phyloP scores from a whole-genome alignment of 305 asterid species.

The Solanum aculeatissimum region DNA sequence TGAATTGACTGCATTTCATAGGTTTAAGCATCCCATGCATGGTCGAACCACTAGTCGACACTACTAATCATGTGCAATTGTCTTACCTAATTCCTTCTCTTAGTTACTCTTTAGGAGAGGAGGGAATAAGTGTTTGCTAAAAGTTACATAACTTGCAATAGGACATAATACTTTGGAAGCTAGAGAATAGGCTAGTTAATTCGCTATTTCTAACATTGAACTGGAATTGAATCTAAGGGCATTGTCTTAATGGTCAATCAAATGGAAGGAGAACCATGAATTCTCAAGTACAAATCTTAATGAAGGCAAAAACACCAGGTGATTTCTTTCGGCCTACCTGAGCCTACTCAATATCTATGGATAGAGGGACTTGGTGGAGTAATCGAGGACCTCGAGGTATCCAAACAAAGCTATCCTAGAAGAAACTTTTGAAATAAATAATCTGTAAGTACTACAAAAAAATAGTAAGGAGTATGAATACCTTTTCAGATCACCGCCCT shows the following conservation, averaged over 20 bases:
- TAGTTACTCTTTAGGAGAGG: not conserved
- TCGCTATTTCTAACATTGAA: not conserved
- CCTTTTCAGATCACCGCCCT: not conserved
- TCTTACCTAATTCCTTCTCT: not conserved
- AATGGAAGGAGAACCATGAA: not conserved
- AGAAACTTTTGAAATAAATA: not conserved
- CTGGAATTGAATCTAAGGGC: not conserved
- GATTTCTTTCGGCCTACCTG: not conserved
- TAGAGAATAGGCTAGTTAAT: not conserved
- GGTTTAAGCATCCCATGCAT: not conserved
- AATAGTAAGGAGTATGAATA: not conserved
- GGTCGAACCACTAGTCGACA: not conserved
- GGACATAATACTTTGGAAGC: not conserved
- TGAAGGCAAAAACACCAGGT: not conserved
- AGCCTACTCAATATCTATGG: not conserved
- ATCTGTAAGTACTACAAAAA: not conserved
- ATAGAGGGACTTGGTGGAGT: not conserved
- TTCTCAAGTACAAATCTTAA: not conserved
- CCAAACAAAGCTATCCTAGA: not conserved
- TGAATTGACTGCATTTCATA: not conserved
- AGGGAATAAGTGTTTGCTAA: not conserved
- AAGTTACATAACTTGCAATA: not conserved
- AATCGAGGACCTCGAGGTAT: not conserved
- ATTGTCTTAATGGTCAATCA: no score
- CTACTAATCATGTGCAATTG: not conserved